Evolutionary conservation across 2,329 filamentous ascomycete genomes (phyloP).

Genomic region (Nannizziopsis arthrosporioides): DNA sequence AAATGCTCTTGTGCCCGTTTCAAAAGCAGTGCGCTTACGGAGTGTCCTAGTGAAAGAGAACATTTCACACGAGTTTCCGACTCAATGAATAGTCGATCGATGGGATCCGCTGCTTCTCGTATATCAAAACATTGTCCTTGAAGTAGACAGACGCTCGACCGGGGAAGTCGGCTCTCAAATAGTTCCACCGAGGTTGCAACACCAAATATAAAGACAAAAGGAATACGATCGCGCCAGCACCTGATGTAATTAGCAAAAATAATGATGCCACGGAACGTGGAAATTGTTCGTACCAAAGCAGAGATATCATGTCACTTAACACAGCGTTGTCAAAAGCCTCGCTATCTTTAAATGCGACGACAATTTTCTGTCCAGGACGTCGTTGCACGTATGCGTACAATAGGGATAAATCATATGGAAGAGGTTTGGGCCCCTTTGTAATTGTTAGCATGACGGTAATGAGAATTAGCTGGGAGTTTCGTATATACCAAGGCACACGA

Average conservation of each 20-base stretch:
- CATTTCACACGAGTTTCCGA: constrained; percentile 28
- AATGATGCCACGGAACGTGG: not conserved
- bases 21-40: constrained; percentile 40
- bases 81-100: constrained; percentile 32
- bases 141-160: constrained; percentile 41
- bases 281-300: constrained; percentile 34
- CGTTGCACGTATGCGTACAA: constrained; percentile 33
- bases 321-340: constrained; percentile 37
- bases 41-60: constrained; percentile 43
- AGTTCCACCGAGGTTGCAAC: constrained; percentile 53
- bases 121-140: constrained; percentile 45
- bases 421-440: constrained; percentile 29
- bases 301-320: constrained; percentile 35
- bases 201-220: constrained; percentile 48
- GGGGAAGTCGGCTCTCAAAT: constrained; percentile 48
- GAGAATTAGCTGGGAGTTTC: constrained; percentile 8
- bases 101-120: constrained; percentile 38
- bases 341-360: constrained; percentile 36
- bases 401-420: constrained; percentile 38
- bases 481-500: constrained; percentile 27
- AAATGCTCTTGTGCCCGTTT: constrained; percentile 49
- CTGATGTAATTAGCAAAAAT: constrained; percentile 18
- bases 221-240: constrained; percentile 52
- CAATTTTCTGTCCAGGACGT: constrained; percentile 28
- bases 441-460: constrained; percentile 8